Percentiles rank a stretch among this genome's conserved stretches.
phyloP scores from a whole-genome alignment of 2,329 filamentous ascomycete genomes.

The Hypoxylon sp. region DNA sequence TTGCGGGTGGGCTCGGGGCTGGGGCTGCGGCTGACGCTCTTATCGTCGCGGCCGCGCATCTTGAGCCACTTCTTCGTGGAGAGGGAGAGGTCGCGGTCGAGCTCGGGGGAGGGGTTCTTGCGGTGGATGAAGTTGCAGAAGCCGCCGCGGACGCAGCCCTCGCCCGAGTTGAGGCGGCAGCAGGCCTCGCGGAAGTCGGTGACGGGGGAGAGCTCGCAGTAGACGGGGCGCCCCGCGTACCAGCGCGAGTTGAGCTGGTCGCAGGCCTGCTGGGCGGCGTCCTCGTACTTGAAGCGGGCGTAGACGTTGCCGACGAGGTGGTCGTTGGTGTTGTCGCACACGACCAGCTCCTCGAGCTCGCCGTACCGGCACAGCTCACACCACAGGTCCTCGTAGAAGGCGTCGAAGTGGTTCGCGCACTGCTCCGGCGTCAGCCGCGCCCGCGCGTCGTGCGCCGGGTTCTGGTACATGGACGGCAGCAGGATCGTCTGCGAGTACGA shows the following conservation, averaged over 20 bases:
- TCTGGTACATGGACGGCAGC: slow-evolving; percentile 98
- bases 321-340: slow-evolving; percentile 99
- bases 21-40: slow-evolving; percentile 82
- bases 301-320: slow-evolving; percentile 99
- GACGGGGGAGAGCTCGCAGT: slow-evolving; percentile 95
- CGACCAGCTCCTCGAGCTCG: slow-evolving; percentile 95
- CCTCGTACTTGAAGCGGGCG: slow-evolving; percentile 99
- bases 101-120: slow-evolving; percentile 89
- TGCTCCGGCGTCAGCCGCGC: slow-evolving; percentile 96
- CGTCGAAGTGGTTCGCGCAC: slow-evolving; percentile 99
- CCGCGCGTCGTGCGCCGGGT: slow-evolving; percentile 95
- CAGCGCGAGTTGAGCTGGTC: slow-evolving; percentile 93
- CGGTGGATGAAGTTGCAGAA: slow-evolving; percentile 99
- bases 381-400: slow-evolving; percentile 99
- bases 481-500: slow-evolving; percentile 98
- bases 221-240: slow-evolving; percentile 97
- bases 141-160: slow-evolving; percentile 93
- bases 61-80: slow-evolving; percentile 97
- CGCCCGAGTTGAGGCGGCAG: slow-evolving; percentile 91
- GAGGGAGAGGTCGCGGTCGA: slow-evolving; percentile 86
- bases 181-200: slow-evolving; percentile 98
- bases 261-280: slow-evolving; percentile 90
- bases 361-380: slow-evolving; percentile 99
- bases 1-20: slow-evolving; percentile 84
- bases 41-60: slow-evolving; percentile 80